Evolutionary conservation across 768 basidiomycete genomes (phyloP), one percentile per base, ranked within the genome.

Genomic region (Rubroboletus pulcherrimus): DNA sequence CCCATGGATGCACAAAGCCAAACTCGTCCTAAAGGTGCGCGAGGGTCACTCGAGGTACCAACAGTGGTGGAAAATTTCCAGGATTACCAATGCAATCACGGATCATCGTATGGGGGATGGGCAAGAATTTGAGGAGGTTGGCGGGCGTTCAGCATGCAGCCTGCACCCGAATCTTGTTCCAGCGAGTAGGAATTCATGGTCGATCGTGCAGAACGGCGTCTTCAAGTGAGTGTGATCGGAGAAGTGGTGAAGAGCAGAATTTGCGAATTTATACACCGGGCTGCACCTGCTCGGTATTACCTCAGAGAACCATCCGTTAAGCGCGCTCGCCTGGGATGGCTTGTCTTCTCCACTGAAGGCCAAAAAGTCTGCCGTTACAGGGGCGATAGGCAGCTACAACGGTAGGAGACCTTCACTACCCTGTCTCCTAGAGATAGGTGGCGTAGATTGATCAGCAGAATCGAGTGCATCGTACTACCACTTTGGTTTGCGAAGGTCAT

Each of bases 401-500:
- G 29, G 44, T 11, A 11, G 12, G 21, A 21, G 21, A 21, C 21
- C 2, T 26, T 37, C 38, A 12, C 7, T 43, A 19, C 35, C 37
- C 17, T 38, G 29, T 38, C 37, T 7, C 50, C 55, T 17, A 56
- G 49, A 49, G 47, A 56, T 50, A 60, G 35, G 48, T 7, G 17
- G 39, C 15, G 40, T 49, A 34, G 53, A 59, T 56, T 43, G 55
- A 61, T 48, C 44, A 48, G 35, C 29, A 19, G 29, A 49, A 49
- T 44, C 26, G 29, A 58, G 48, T 34, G 45, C 57, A 49, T 35
- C 42, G 41, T 51, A 49, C 74, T 75, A 92, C 89, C 88, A 91
- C 70, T 90, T 91, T 26, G 74, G 74, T 63, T 79, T 82, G 58
- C 86, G 78, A 51, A 80, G 66, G 10, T 82, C 83, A 59, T 83